Evolutionary conservation across 331 rosid genomes (phyloP).

Genomic region (Ulmus americana): DNA sequence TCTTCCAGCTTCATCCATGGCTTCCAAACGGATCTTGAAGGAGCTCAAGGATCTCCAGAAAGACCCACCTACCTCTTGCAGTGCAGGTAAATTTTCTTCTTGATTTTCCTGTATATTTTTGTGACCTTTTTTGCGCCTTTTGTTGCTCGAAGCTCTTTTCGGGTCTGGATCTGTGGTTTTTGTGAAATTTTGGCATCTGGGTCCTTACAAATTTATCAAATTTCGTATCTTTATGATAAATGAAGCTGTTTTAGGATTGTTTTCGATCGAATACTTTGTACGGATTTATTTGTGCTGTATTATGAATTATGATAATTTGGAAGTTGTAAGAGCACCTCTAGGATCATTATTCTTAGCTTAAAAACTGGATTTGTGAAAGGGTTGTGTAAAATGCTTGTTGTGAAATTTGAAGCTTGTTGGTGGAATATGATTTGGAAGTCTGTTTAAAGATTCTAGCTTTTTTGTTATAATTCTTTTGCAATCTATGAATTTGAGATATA

Average conservation of each 20-base stretch:
- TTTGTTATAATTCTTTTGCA: too few species aligned
- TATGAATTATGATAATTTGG: not conserved
- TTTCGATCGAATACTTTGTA: not conserved
- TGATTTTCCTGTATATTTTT: not conserved
- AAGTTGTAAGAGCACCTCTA: not conserved
- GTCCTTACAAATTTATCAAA: not conserved
- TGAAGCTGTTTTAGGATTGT: not conserved
- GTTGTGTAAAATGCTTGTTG: not conserved
- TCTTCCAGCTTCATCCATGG: slow-evolving; percentile 45
- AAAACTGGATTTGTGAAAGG: not conserved
- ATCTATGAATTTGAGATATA: slow-evolving; percentile 13
- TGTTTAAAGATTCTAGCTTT: too few species aligned
- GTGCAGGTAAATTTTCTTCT: slow-evolving; percentile 46
- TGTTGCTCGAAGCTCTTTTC: slow-evolving; percentile 2
- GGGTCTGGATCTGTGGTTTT: slow-evolving; percentile 19
- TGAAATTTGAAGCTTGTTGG: not conserved
- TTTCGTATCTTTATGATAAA: not conserved
- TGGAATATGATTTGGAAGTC: not conserved
- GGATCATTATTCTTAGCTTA: not conserved
- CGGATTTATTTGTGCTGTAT: not conserved
- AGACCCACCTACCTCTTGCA: slow-evolving; percentile 83
- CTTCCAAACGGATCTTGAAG: slow-evolving; percentile 74
- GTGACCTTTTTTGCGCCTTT: not conserved
- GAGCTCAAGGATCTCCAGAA: slow-evolving; percentile 80
- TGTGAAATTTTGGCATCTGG: not conserved